These are phyloP conservation scores for Populus tomentosa DNA, from an alignment of 441 rosid genomes.

Conservation along the genomic window DNA sequence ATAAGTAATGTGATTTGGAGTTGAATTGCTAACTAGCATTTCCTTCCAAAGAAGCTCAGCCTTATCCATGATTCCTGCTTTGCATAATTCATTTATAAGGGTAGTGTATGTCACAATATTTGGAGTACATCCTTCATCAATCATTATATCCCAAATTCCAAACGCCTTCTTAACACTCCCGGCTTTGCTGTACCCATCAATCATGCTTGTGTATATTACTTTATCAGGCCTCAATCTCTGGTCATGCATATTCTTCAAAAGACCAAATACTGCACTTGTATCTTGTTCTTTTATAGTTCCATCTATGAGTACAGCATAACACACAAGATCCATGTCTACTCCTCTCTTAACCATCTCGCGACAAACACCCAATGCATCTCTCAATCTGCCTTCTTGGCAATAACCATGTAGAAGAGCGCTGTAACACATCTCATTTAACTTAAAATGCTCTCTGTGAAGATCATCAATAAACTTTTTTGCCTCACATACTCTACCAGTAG, in stretches of 20 bases:
- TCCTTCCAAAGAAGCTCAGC: conserved; percentile 61
- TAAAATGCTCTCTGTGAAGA: conserved; percentile 48
- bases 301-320: conserved; percentile 73
- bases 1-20: conserved; percentile 74
- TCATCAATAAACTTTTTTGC: conserved; percentile 69
- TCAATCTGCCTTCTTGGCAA: conserved; percentile 73
- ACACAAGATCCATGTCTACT: conserved; percentile 70
- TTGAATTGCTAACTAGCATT: conserved; percentile 39
- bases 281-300: conserved; percentile 64
- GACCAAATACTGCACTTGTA: conserved; percentile 35
- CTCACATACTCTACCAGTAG: conserved; percentile 52
- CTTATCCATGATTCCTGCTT: conserved; percentile 62
- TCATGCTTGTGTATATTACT: conserved; percentile 74
- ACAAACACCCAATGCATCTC: conserved; percentile 58
- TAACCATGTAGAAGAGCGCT: conserved; percentile 70
- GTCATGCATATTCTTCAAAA: conserved; percentile 67
- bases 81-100: conserved; percentile 73
- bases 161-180: conserved; percentile 67
- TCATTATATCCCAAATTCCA: conserved; percentile 70
- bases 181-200: conserved; percentile 63
- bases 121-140: conserved; percentile 58
- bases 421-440: conserved; percentile 81
- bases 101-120: conserved; percentile 82
- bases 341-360: conserved; percentile 72
- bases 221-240: conserved; percentile 66